Conservation (phyloP, 2,329 filamentous ascomycete genomes). For the Aureobasidium sp. region DNA sequence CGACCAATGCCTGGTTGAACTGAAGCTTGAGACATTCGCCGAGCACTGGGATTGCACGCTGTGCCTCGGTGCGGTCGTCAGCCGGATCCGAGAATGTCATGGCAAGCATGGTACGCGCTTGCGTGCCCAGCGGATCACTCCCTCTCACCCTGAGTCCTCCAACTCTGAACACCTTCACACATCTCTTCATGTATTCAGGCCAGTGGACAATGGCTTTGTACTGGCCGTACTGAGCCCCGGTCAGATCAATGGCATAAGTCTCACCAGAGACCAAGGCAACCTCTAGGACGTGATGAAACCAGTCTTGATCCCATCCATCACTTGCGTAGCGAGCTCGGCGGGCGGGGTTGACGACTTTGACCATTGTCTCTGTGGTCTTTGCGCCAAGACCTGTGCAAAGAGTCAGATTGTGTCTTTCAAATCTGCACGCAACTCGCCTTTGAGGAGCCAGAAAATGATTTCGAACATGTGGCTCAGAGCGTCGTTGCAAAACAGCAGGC, state of each 20-base stretch:
- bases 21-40: neutral
- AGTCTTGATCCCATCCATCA: neutral
- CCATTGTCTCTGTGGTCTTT: neutral
- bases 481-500: neutral
- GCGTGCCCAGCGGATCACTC: neutral
- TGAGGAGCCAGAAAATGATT: neutral
- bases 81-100: neutral
- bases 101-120: neutral
- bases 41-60: neutral
- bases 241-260: slow-evolving; percentile 18
- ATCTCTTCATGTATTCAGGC: neutral
- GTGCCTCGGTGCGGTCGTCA: neutral
- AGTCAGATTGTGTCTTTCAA: neutral
- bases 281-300: slow-evolving; percentile 13
- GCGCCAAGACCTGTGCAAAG: neutral
- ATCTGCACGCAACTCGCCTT: neutral
- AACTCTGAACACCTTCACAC: neutral
- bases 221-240: slow-evolving; percentile 21
- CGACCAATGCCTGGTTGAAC: neutral
- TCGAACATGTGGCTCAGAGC: neutral
- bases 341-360: neutral
- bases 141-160: neutral
- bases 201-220: slow-evolving; percentile 14
- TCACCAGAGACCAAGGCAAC: slow-evolving; percentile 15
- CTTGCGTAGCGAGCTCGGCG: neutral